These are phyloP conservation scores for Thecaphora frezii DNA, from an alignment of 1,284 basidiomycete genomes.

Conservation along the genomic window DNA sequence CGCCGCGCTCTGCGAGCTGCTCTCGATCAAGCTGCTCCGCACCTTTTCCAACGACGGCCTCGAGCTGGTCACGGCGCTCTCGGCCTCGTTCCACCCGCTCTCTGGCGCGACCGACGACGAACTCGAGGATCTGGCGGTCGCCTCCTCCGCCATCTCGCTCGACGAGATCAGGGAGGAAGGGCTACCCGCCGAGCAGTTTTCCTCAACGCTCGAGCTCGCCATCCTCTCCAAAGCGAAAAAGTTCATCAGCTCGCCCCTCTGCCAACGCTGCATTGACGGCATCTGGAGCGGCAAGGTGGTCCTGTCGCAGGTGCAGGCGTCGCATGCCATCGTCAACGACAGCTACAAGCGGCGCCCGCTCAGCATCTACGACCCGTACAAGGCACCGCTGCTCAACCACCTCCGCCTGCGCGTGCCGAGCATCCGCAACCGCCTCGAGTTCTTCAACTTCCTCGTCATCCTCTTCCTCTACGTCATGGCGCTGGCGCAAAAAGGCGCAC, in stretches of 20 bases:
- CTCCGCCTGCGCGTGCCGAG: slow-evolving; percentile 92
- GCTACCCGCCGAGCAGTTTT: slow-evolving; percentile 25
- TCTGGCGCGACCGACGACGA: slow-evolving; percentile 59
- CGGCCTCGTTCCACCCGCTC: slow-evolving; percentile 83
- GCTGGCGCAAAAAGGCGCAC: slow-evolving; percentile 45
- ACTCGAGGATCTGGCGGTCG: slow-evolving; percentile 22
- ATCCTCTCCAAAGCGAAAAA: slow-evolving; percentile 49
- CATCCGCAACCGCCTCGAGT: slow-evolving; percentile 84
- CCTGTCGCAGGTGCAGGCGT: slow-evolving; percentile 30
- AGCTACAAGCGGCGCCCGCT: slow-evolving; percentile 89
- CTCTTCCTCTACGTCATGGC: slow-evolving; percentile 54
- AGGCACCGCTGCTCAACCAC: slow-evolving; percentile 86
- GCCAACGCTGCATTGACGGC: slow-evolving; percentile 48
- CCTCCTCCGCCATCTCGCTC: slow-evolving; percentile 21
- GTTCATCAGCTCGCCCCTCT: slow-evolving; percentile 49
- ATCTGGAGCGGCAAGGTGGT: slow-evolving; percentile 51
- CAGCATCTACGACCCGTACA: slow-evolving; percentile 90
- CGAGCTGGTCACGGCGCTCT: slow-evolving; percentile 75
- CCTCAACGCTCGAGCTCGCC: slow-evolving; percentile 50
- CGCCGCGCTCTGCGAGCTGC: slow-evolving; percentile 81
- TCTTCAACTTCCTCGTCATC: slow-evolving; percentile 67
- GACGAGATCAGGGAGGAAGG: slow-evolving; percentile 15
- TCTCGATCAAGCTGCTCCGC: slow-evolving; percentile 79
- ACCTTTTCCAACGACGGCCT: slow-evolving; percentile 61
- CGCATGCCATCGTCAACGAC: slow-evolving; percentile 62